Base-by-base conservation (phyloP, 805 yeast genomes). In the Schwanniomyces occidentalis region DNA sequence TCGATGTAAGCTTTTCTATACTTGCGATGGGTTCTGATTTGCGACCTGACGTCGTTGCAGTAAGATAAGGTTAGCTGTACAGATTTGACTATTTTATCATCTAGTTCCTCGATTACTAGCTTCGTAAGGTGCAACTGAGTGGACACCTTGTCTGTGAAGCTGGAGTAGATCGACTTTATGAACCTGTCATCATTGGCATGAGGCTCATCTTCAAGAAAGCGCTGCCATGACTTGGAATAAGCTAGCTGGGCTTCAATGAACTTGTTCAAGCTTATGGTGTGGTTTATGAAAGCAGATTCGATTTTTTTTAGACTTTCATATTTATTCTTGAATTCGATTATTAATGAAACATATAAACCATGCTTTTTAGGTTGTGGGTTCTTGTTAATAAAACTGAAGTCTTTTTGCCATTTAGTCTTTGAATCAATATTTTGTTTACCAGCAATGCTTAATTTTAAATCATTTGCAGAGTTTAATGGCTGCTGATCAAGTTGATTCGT, bases 381-480 rank as follows among this genome's bases (percentile, higher is more conserved):
- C n/a, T n/a, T n/a, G n/a, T n/a, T n/a, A n/a, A n/a, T n/a, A n/a
- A n/a, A n/a, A n/a, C n/a, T n/a, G n/a, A n/a, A n/a, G n/a, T 20
- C 22, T 20, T 20, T 20, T 7, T 8, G 9, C 22, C 22, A 20
- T 20, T 20, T 20, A 9, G 9, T 8, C 9, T 9, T 20, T 7
- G 22, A 8, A 8, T 20, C 22, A 8, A 13, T 9, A 7, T n/a
- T 9, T 3, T 32, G 8, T 24, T 35, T 24, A 10, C 26, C 35
- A 12, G 33, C 34, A 21, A 17, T 13, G 10, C 28, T 36, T 7
- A 46, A 21, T 22, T 38, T 41, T 20, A 44, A 16, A 26, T 46
- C 50, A 21, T 41, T 26, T 8, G 41, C 23, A 5, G 38, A 28
- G 5, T 36, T 33, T 18, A 43, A 31, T 17, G 41, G 38, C 8